phyloP scores from a whole-genome alignment of 1,284 basidiomycete genomes.

The Taiwanofungus camphoratus region DNA sequence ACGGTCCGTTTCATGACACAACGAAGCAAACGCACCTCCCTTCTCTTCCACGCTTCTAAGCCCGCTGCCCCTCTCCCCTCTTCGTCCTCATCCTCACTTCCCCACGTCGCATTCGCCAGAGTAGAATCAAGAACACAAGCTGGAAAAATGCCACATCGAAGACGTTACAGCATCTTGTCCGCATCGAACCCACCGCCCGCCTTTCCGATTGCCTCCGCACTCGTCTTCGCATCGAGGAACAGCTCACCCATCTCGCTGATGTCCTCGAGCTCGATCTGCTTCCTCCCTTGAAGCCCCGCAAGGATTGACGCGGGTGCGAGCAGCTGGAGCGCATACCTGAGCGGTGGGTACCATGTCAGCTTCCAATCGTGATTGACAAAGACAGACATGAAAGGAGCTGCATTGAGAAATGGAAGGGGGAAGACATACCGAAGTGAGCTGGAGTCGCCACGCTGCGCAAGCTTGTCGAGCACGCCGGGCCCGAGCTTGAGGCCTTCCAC shows the following conservation, averaged over 20 bases:
- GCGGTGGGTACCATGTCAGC: not conserved
- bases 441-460: conserved; percentile 81
- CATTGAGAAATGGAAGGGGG: no score
- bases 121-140: no score
- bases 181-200: conserved; percentile 5
- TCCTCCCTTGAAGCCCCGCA: conserved; percentile 69
- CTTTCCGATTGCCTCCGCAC: conserved; percentile 47
- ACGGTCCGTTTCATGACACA: no score
- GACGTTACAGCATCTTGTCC: no score
- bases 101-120: no score
- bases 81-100: no score
- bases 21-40: no score
- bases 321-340: conserved; percentile 87
- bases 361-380: not conserved
- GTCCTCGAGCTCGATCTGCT: conserved; percentile 82
- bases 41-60: no score
- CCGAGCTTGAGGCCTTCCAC: conserved; percentile 83
- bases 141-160: no score
- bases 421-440: conserved; percentile 72
- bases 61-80: no score
- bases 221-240: conserved; percentile 91
- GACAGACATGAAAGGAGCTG: no score
- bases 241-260: conserved; percentile 89
- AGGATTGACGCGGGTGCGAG: conserved; percentile 92
- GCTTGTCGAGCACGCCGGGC: conserved; percentile 71